Evolutionary conservation across 1,284 basidiomycete genomes (phyloP), one percentile per base, ranked within the genome.

Genomic region (Leccinum fuscescens): DNA sequence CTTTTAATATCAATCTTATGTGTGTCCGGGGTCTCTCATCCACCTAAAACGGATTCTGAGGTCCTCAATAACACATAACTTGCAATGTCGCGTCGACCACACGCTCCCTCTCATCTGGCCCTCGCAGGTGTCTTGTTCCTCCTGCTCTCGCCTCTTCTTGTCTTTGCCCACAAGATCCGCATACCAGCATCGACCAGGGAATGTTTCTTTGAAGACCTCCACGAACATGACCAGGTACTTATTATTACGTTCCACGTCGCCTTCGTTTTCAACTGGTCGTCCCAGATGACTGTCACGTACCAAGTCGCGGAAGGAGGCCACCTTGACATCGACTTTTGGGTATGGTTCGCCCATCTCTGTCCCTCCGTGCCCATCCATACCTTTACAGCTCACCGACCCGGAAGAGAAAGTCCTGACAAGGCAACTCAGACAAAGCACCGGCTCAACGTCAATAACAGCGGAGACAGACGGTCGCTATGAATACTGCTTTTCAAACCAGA

Each of bases 401-500:
- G 80, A 85, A 48, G 81, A 80, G 49, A 77, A 78, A 44, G 78
- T 86, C 5, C 78, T 98, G 57, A 87, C 85, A 68, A 92, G 93
- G 72, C 90, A 94, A 66, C 80, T 91, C 59, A 89, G 88, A 74
- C 86, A 96, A 72, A 89, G 94, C 54, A 98, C 96, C 12, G 97
- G 97, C 1, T 93, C 93, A 4, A 83, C 90, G 59, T 89, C 92
- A 29, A 88, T 97, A 65, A 94, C 94, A 3, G 96, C 96, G 11
- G 85, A 88, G 62, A 84, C 81, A 67, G 89, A 96, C 67, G 97
- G 97, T 0, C 80, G 93, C 56, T 89, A 96, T 73, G 91, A 93
- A 68, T 98, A 98, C 73, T 99, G 97, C 79, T 99, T 99, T 82
- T 95, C 93, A 54, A 99, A 99, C 76, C 90, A 95, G 76, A 98